A percentile compares a stretch with the other conserved stretches of the same genome.
Evolutionary conservation across 2,329 filamentous ascomycete genomes (phyloP).

Genomic region (Trichoderma simmonsii): DNA sequence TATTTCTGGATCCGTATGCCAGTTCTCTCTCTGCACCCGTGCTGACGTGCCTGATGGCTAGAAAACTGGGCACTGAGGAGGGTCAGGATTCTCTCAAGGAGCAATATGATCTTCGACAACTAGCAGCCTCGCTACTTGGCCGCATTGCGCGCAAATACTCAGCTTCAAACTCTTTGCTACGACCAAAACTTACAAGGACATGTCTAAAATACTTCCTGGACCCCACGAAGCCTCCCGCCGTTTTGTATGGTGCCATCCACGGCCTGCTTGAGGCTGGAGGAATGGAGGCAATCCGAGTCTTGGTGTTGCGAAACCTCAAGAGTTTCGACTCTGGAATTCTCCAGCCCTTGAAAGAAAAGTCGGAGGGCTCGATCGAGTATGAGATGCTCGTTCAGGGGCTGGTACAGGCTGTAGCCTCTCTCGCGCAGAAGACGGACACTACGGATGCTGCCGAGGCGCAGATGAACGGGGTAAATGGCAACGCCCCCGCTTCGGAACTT

Average conservation of each 20-base stretch:
- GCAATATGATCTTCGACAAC: constrained; percentile 78
- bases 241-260: constrained; percentile 84
- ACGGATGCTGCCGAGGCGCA: constrained; percentile 32
- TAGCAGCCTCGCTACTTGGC: constrained; percentile 77
- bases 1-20: constrained; percentile 66
- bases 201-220: constrained; percentile 92
- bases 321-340: constrained; percentile 53
- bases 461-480: constrained; percentile 42
- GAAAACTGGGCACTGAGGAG: constrained; percentile 65
- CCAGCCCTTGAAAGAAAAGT: constrained; percentile 50
- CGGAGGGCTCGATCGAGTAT: constrained; percentile 48
- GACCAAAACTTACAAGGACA: constrained; percentile 85
- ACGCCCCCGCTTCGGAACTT: constrained; percentile 35
- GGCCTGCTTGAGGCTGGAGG: constrained; percentile 77
- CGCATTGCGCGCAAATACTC: constrained; percentile 79
- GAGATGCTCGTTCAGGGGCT: constrained; percentile 57
- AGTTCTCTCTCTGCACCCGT: constrained; percentile 75
- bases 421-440: constrained; percentile 36
- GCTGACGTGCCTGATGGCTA: constrained; percentile 79
- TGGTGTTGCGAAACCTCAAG: constrained; percentile 55
- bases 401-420: constrained; percentile 49
- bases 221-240: constrained; percentile 73
- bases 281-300: constrained; percentile 54
- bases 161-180: constrained; percentile 74
- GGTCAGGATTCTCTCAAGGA: constrained; percentile 52